phyloP scores from a whole-genome alignment of 108 stramenopile species.

The Aurantiochytrium sp. region DNA sequence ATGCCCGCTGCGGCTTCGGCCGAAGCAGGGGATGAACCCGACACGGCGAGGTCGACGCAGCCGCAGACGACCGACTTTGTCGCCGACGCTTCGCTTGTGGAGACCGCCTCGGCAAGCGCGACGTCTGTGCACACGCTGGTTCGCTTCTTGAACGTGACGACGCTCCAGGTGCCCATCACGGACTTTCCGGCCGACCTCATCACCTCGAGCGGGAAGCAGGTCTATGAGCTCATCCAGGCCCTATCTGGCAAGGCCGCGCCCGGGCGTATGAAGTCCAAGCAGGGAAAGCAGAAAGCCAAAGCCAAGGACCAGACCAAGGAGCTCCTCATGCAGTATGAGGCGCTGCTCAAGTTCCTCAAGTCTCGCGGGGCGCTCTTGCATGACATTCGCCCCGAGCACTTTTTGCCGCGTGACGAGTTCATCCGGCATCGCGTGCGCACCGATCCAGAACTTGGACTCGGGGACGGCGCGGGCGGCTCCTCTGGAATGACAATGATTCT shows the following conservation, averaged over 20 bases:
- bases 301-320: conserved; percentile 41
- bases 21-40: background rate
- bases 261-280: conserved; percentile 15
- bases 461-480: background rate
- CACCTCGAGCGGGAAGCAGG: background rate
- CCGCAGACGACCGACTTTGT: background rate
- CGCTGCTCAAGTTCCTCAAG: conserved; percentile 34
- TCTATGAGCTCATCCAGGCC: background rate
- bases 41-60: background rate
- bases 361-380: conserved; percentile 11
- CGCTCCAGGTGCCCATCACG: background rate
- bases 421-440: background rate
- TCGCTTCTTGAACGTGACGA: background rate
- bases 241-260: background rate
- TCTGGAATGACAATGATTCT: background rate
- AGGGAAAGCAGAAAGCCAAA: background rate
- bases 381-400: conserved; percentile 26
- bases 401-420: conserved; percentile 2
- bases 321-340: background rate
- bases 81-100: background rate
- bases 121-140: background rate
- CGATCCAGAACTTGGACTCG: background rate
- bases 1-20: background rate
- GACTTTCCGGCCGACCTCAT: background rate
- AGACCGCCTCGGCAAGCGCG: background rate